Base-by-base conservation (phyloP, 441 rosid species). In the Biscutella laevigata region DNA sequence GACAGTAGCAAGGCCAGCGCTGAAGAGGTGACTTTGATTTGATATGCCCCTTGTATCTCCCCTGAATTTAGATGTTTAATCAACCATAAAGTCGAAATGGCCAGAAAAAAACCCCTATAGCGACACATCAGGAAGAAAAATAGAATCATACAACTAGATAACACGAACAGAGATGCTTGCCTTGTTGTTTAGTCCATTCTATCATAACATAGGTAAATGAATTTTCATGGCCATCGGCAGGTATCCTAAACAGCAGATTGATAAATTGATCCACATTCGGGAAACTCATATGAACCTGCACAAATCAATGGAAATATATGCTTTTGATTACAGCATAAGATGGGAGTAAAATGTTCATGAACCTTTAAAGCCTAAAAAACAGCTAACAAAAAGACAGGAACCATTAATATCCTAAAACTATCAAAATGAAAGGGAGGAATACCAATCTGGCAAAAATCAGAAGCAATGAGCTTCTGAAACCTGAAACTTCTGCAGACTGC, bases 381-480 rank as follows among this genome's bases (percentile, higher is more conserved):
- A 45, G 14, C 47, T 26, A 46, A 14, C 21, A 56, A 21, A 53
- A 35, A 33, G 52, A 47, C 22, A 56, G 4, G 15, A 11, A 5
- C 8, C 49, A 40, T 7, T 51, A 41, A 24, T 37, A 8, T 15
- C n/a, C 12, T 44, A 61, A 44, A 37, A 48, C 34, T 59, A 68
- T 54, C 34, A 13, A 41, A 42, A 11, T 45, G 38, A 34, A 43
- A 46, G 39, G 33, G 64, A 53, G 44, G 39, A 43, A 47, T 85
- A 87, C 98, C 96, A 91, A 60, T 91, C 94, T 77, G 27, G 98
- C 96, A 72, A 91, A 83, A 70, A 87, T 83, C 34, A 87, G 79
- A 20, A 87, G 69, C 79, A 87, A 74, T 21, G 96, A 87, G 77
- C 83, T 80, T 80, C 66, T 78, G 72, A 91, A 72, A 52, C 79